A percentile compares a stretch with the other conserved stretches of the same genome.
phyloP scores from a whole-genome alignment of 2,329 filamentous ascomycete species.

The Diaporthe destruens region DNA sequence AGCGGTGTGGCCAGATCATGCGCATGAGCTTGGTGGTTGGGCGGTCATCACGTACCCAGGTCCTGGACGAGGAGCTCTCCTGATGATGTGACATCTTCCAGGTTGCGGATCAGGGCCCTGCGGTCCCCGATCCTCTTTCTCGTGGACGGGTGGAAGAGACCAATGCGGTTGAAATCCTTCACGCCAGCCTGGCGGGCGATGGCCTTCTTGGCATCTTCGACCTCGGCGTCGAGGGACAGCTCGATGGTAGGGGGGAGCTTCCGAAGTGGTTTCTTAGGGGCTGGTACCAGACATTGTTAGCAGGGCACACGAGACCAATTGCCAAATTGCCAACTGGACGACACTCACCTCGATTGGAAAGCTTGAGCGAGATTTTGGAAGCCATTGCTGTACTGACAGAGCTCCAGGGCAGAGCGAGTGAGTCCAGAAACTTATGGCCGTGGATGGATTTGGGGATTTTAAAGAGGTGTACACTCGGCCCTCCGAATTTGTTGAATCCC shows the following conservation, averaged over 20 bases:
- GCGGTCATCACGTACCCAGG: conserved; percentile 72
- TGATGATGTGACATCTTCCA: conserved; percentile 60
- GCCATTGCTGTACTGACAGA: conserved; percentile 35
- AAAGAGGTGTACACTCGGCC: neutral
- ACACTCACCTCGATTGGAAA: conserved; percentile 37
- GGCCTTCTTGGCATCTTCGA: conserved; percentile 70
- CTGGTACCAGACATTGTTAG: conserved; percentile 41
- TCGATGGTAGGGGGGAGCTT: conserved; percentile 66
- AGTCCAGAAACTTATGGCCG: neutral
- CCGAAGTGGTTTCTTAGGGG: conserved; percentile 64
- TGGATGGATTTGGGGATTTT: neutral
- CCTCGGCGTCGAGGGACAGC: conserved; percentile 63
- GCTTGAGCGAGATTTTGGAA: conserved; percentile 36
- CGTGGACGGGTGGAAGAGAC: conserved; percentile 70
- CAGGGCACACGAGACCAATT: neutral
- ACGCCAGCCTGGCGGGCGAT: conserved; percentile 66
- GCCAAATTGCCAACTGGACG: too few relatives aligned
- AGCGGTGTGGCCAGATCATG: neutral
- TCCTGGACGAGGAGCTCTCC: conserved; percentile 88
- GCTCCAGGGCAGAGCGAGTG: conserved; percentile 17
- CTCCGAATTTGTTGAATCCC: conserved; percentile 23
- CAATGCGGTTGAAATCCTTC: conserved; percentile 71
- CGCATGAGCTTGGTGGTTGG: neutral
- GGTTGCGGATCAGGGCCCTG: conserved; percentile 64
- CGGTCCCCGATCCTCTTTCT: conserved; percentile 75